Evolutionary conservation across 768 basidiomycete species (phyloP), one percentile per base, ranked within the genome.

Genomic region (Suillus variegatus): DNA sequence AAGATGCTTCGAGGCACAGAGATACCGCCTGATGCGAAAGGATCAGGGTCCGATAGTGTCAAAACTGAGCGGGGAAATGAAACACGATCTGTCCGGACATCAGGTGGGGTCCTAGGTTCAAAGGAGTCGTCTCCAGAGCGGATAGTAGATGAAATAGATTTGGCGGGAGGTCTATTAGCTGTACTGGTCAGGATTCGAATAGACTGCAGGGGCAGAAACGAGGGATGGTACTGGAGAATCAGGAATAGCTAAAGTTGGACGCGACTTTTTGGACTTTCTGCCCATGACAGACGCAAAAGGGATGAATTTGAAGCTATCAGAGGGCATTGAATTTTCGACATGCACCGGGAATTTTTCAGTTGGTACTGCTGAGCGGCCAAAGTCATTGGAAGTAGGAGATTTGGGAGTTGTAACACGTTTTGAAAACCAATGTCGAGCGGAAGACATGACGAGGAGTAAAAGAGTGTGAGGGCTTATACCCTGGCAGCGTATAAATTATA

Each of bases 21-120:
- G 43, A 85, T 78, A 51, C 80, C 79, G 52, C 81, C 80, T 22
- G 84, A 81, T 35, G 86, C 86, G 70, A 90, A 90, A 6, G 89
- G 89, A 77, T 90, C 88, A 8, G 79, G 65, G 69, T 90, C 89
- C 12, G 87, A 85, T 28, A 88, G 79, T 4, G 88, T 88, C 62
- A 90, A 72, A 63, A 90, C 76, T 2, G 89, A 89, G 62, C 72
- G 72, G 32, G 75, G 82, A 61, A 76, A 77, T 35, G 75, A 74
- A 52, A 66, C 65, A 60, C 78, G 69, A 68, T 73, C 69, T 63
- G 71, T 63, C 25, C 68, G 65, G 36, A 69, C 67, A 69, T 89
- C 88, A 20, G 79, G 75, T 6, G 88, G 88, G 4, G 87, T 88
- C 49, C 76, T 74, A 9, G 86, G 86, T 65, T 83, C 84, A 40